Evolutionary conservation across 805 yeast species (phyloP), one percentile per base, ranked within the genome.

Genomic region (Zygoascus flipseniorum): DNA sequence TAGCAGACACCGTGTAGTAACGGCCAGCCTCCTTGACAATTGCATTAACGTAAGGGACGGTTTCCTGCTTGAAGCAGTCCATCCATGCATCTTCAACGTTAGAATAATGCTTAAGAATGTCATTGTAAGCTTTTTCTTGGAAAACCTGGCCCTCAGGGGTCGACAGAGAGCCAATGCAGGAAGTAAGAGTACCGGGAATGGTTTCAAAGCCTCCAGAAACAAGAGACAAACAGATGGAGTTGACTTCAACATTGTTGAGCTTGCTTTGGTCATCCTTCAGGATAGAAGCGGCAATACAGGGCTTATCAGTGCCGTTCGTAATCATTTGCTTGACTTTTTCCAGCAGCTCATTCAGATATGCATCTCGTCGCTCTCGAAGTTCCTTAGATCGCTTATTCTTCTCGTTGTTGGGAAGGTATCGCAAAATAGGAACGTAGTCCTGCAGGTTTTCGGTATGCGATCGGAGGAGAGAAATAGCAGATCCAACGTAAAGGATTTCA

Each of bases 151-250:
- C 67, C 11, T 53, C 58, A 2, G 75, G 73, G 18, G 62, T 62
- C 5, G 83, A 73, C 19, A 85, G 67, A 31, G 81, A 84, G 0
- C 85, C 85, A 58, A 83, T 62, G 8, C 83, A 72, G 56, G 83
- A 81, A 56, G 78, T 77, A 49, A 85, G 70, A 45, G 81, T 83
- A 37, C 83, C 71, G 0, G 89, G 82, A 1, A 83, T 78, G 56
- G 86, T 85, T 62, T 85, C 92, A 31, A 85, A 69, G 0, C 92
- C 92, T 9, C 89, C 92, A 60, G 89, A 82, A 0, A 85, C 82
- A 81, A 85, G 79, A 0, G 89, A 82, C 45, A 85, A 68, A 62
- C 89, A 84, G 6, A 82, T 74, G 43, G 86, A 78, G 48, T 72
- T 71, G 50, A 80, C 63, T 59, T 83, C 86, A 8, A 56, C 64